These are phyloP conservation scores for Arxiozyma bovina DNA, from an alignment of 1,139 yeast genomes.

Conservation along the genomic window DNA sequence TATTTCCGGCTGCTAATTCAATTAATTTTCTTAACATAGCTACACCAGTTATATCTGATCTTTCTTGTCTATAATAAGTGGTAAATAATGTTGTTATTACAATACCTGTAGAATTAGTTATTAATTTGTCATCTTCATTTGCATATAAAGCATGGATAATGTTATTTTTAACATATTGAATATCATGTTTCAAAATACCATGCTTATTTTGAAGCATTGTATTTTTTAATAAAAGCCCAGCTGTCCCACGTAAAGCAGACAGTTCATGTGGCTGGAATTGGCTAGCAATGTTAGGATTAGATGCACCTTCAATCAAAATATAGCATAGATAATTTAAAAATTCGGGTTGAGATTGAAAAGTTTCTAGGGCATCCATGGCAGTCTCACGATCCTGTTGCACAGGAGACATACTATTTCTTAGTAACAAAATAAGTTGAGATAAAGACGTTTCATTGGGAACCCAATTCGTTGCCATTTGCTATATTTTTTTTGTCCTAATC, in stretches of 20 bases:
- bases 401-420: constrained; percentile 59
- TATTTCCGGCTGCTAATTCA: constrained; percentile 46
- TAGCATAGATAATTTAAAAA: constrained; percentile 70
- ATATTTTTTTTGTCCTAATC: neutral
- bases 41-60: constrained; percentile 45
- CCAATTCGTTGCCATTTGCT: constrained; percentile 37
- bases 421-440: constrained; percentile 52
- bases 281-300: constrained; percentile 32
- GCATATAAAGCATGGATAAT: constrained; percentile 60
- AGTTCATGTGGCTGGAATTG: constrained; percentile 18
- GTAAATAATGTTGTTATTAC: constrained; percentile 78
- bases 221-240: constrained; percentile 81
- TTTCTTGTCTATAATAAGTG: constrained; percentile 33
- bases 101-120: constrained; percentile 83
- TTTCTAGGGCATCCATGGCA: constrained; percentile 58
- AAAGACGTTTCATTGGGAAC: constrained; percentile 53
- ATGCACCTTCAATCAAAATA: constrained; percentile 50
- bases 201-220: constrained; percentile 39
- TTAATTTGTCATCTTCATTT: constrained; percentile 41
- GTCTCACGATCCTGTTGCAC: constrained; percentile 44
- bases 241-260: constrained; percentile 67
- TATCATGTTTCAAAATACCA: constrained; percentile 15
- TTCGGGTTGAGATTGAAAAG: constrained; percentile 63
- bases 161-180: constrained; percentile 49
- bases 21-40: constrained; percentile 59